Conservation (phyloP, 495 filamentous ascomycete species). For the Glarea lozoyensis region DNA sequence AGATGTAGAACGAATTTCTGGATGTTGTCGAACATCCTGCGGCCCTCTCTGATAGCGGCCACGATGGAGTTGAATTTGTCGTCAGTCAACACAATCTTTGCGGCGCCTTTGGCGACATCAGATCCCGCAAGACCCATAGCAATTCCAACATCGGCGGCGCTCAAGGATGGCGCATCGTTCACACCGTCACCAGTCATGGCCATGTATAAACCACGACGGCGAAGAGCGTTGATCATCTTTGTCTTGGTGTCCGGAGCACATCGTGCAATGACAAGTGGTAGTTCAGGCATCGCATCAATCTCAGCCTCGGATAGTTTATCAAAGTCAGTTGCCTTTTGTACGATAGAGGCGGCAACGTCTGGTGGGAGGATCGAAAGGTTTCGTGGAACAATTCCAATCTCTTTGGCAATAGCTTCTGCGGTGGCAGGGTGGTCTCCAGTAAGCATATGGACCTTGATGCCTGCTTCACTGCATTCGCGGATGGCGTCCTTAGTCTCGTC, state of each 20-base stretch:
- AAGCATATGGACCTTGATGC: conserved; percentile 73
- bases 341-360: conserved; percentile 42
- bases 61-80: conserved; percentile 67
- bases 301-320: conserved; percentile 50
- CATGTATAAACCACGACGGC: conserved; percentile 49
- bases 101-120: conserved; percentile 80
- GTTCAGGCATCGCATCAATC: conserved; percentile 47
- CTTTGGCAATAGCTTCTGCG: conserved; percentile 63
- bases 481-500: conserved; percentile 60
- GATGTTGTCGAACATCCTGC: conserved; percentile 67
- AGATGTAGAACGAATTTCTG: conserved; percentile 69
- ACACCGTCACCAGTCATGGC: conserved; percentile 70
- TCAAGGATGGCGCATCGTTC: conserved; percentile 75
- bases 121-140: conserved; percentile 80
- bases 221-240: conserved; percentile 59
- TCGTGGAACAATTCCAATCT: conserved; percentile 64
- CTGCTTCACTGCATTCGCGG: conserved; percentile 54
- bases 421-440: conserved; percentile 69
- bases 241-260: conserved; percentile 60
- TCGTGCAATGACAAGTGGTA: conserved; percentile 57
- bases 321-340: conserved; percentile 57
- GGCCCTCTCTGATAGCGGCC: conserved; percentile 56
- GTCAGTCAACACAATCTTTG: conserved; percentile 81
- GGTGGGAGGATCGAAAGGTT: conserved; percentile 45
- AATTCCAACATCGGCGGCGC: conserved; percentile 73